Evolutionary conservation across 495 filamentous ascomycete genomes (phyloP).

Genomic region (Penicillium malachiteum): DNA sequence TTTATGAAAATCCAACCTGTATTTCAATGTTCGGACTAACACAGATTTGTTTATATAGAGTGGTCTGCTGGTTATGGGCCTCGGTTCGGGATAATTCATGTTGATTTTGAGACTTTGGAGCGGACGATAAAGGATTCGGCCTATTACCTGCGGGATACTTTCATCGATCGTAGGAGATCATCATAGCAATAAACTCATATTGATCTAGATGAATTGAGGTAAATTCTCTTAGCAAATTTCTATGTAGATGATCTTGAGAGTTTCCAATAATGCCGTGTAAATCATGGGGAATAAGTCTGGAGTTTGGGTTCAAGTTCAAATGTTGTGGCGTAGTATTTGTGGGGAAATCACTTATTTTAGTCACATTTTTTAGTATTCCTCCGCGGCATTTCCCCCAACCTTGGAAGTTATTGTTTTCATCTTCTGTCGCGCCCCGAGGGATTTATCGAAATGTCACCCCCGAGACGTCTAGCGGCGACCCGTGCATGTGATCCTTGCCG

Average conservation of each 20-base stretch:
- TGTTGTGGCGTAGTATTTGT: too few relatives aligned
- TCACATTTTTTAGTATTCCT: too few relatives aligned
- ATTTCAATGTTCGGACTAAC: too few relatives aligned
- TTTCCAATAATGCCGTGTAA: too few relatives aligned
- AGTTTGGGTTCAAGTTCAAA: too few relatives aligned
- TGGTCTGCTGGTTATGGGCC: conserved; percentile 49
- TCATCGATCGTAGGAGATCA: background rate
- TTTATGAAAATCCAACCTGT: too few relatives aligned
- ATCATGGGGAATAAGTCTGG: background rate
- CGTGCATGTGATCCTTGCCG: background rate
- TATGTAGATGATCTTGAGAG: too few relatives aligned
- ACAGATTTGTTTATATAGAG: conserved; percentile 19
- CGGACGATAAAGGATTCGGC: background rate
- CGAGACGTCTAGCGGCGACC: background rate
- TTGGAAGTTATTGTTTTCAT: background rate
- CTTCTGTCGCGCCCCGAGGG: background rate
- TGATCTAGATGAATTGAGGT: background rate
- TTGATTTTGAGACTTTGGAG: conserved; percentile 35
- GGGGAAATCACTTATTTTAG: too few relatives aligned
- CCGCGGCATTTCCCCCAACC: background rate
- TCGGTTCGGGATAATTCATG: conserved; percentile 44
- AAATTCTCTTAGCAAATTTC: too few relatives aligned
- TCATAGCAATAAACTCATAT: background rate
- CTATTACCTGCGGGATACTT: background rate
- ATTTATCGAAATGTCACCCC: background rate